A percentile compares a stretch with the other conserved stretches of the same genome.
Conservation (phyloP, 768 basidiomycete genomes). For the Phylloporus rhodoxanthus region DNA sequence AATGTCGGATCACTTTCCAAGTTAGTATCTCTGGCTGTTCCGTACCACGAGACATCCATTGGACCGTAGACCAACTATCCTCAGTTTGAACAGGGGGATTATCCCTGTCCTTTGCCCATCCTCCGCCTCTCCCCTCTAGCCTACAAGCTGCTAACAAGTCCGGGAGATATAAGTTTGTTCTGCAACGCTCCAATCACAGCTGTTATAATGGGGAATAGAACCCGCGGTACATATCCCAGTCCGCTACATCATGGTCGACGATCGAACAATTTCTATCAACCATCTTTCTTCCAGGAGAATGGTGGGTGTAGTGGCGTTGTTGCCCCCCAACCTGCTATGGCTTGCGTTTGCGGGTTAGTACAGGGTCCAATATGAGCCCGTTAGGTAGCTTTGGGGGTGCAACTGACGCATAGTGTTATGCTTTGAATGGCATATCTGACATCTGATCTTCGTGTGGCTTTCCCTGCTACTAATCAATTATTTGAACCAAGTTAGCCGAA, state of each 20-base stretch:
- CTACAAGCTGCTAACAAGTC: not conserved
- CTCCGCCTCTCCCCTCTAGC: not conserved
- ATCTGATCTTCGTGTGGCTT: not conserved
- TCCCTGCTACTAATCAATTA: no score
- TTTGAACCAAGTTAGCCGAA: no score
- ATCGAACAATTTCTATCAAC: no score
- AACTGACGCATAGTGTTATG: not conserved
- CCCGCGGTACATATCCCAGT: not conserved
- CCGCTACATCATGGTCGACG: not conserved
- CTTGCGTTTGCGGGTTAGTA: not conserved
- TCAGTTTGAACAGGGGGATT: no score
- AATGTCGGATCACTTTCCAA: no score
- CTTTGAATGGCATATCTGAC: not conserved
- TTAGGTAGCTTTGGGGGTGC: not conserved
- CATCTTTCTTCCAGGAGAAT: not conserved
- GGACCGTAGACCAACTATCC: no score
- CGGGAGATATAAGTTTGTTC: not conserved
- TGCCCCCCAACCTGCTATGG: not conserved
- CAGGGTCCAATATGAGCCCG: no score
- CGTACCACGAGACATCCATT: no score
- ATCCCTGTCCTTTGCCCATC: no score
- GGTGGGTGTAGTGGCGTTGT: not conserved
- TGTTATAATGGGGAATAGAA: not conserved
- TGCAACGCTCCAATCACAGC: not conserved
- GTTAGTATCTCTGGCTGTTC: no score